Base-by-base conservation (phyloP, 2,329 filamentous ascomycete genomes). In the Ceratocystis lukuohia region DNA sequence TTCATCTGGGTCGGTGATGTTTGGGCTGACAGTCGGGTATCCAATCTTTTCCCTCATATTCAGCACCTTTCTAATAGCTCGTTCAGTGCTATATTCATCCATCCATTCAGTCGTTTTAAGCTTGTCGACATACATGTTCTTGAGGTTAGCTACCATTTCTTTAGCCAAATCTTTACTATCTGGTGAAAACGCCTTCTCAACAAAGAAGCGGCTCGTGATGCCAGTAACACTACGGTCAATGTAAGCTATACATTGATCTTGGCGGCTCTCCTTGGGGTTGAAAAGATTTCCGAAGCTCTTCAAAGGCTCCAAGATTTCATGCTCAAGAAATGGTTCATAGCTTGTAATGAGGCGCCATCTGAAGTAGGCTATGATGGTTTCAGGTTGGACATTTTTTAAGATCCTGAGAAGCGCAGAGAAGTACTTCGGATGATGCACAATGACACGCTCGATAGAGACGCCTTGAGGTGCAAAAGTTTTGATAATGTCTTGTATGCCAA, bases 1-100 rank as follows among this genome's bases (percentile, higher is more conserved):
- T 5, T 76, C 78, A 7, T 76, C 73, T 0, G 85, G 80, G 68
- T 88, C 78, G 73, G 82, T 79, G 46, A 88, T 80, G 69, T 88
- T 78, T 1, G 86, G 86, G 67, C 80, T 82, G 71, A 80, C 80
- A 1, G 81, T 84, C 1, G 85, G 85, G 71, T 87, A 88, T 1
- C 85, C 86, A 65, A 89, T 85, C 72, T 88, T 88, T 69, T 87
- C 84, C n/a, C 82, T 76, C 69, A 89, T 88, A 67, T 86, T 84
- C 69, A 84, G 78, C 2, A 88, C 81, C 72, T 88, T 89, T 65
- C 84, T 76, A 57, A 84, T 82, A 1, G 84, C 84, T 5, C 84
- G 76, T 64, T 81, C 76, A 56, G 81, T 80, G 22, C 86, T 83
- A 59, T 82, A 78, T 1, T 82, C 75, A 57, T 84, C 83, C 81